phyloP scores from a whole-genome alignment of 2,329 filamentous ascomycete genomes.

The Talaromyces piceae region DNA sequence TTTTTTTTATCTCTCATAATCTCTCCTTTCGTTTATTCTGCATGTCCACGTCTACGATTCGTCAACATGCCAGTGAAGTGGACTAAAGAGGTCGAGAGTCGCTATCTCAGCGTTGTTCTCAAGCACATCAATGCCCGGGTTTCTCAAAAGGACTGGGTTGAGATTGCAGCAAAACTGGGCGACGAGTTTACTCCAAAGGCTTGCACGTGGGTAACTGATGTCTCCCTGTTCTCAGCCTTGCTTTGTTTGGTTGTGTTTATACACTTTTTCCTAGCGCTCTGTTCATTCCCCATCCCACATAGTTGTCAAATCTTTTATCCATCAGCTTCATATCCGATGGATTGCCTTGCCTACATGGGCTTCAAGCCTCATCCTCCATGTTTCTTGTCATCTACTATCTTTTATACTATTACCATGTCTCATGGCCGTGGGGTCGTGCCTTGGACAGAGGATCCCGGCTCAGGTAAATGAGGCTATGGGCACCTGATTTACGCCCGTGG shows the following conservation, averaged over 20 bases:
- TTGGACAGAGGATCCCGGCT: neutral
- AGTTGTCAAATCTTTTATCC: neutral
- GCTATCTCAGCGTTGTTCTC: neutral
- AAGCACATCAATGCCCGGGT: constrained; percentile 1
- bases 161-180: neutral
- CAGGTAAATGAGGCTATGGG: neutral
- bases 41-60: neutral
- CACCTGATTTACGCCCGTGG: neutral
- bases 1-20: neutral
- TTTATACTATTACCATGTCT: neutral
- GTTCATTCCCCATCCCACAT: neutral
- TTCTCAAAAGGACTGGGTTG: neutral
- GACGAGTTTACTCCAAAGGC: neutral
- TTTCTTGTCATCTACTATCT: neutral
- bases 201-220: neutral
- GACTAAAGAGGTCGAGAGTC: neutral
- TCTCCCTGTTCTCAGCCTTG: neutral
- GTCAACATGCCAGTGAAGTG: constrained; percentile 2
- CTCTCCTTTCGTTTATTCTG: neutral
- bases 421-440: neutral
- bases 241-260: neutral
- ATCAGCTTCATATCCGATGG: neutral
- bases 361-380: neutral
- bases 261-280: neutral
- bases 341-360: neutral